Conservation (phyloP, 768 basidiomycete genomes). For the Megacollybia marginata region DNA sequence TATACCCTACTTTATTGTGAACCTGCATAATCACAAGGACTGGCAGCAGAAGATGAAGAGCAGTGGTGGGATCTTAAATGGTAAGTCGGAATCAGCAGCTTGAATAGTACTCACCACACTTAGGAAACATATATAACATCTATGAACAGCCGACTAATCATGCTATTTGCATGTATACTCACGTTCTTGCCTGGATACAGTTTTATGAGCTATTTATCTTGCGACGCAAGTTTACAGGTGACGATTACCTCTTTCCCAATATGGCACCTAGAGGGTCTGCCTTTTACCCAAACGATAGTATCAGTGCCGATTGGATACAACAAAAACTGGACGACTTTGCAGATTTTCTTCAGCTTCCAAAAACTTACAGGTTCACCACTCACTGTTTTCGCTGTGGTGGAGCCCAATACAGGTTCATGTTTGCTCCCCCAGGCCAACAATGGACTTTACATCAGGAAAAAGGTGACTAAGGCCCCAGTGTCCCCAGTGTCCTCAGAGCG, state of each 20-base stretch:
- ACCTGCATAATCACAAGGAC: neutral
- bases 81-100: neutral
- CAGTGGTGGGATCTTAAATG: neutral
- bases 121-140: neutral
- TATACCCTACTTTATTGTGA: neutral
- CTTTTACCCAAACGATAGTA: neutral
- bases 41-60: neutral
- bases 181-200: neutral
- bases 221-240: neutral
- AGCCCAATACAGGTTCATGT: constrained; percentile 19
- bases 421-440: constrained; percentile 3
- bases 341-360: neutral
- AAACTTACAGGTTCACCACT: constrained; percentile 2
- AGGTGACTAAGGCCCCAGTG: too few species aligned
- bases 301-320: neutral
- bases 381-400: constrained; percentile 5
- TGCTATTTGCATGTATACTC: neutral
- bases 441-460: too few species aligned
- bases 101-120: neutral
- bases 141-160: neutral
- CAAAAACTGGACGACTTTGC: neutral
- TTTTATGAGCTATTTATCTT: neutral
- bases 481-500: too few species aligned
- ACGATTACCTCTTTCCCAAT: neutral
- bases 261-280: neutral